Conservation (phyloP, 2,329 filamentous ascomycete genomes). For the Aspergillus eucalypticola region DNA sequence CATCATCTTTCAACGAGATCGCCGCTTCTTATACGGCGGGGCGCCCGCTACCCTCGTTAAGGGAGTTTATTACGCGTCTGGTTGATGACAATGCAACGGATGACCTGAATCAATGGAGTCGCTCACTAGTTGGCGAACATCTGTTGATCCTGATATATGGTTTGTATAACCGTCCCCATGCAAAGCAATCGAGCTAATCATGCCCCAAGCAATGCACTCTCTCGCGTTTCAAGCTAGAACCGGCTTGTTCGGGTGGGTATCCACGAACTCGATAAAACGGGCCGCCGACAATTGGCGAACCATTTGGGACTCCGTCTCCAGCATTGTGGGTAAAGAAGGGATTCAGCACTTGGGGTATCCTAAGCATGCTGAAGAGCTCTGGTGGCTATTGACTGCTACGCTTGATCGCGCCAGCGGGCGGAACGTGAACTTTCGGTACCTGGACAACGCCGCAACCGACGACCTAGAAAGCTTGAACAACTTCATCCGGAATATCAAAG, state of each 20-base stretch:
- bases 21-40: constrained; percentile 12
- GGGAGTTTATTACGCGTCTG: constrained; percentile 25
- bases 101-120: constrained; percentile 23
- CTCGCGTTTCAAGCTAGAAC: constrained; percentile 32
- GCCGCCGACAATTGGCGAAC: constrained; percentile 32
- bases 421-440: constrained; percentile 22
- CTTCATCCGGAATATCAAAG: constrained; percentile 29
- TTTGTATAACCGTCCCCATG: constrained; percentile 5
- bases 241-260: constrained; percentile 28
- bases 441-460: constrained; percentile 31
- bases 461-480: constrained; percentile 34
- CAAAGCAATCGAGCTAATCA: background rate
- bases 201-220: constrained; percentile 28
- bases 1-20: constrained; percentile 26
- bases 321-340: constrained; percentile 22
- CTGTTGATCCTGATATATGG: constrained; percentile 35
- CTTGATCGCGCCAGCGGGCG: constrained; percentile 22
- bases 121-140: constrained; percentile 31
- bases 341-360: constrained; percentile 31
- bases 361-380: constrained; percentile 35
- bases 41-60: constrained; percentile 25
- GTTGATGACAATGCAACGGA: constrained; percentile 22
- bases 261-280: constrained; percentile 27
- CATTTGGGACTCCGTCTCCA: constrained; percentile 26
- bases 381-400: constrained; percentile 32